Evolutionary conservation across 805 yeast genomes (phyloP).

Genomic region (Metschnikowia chrysomelidarum): DNA sequence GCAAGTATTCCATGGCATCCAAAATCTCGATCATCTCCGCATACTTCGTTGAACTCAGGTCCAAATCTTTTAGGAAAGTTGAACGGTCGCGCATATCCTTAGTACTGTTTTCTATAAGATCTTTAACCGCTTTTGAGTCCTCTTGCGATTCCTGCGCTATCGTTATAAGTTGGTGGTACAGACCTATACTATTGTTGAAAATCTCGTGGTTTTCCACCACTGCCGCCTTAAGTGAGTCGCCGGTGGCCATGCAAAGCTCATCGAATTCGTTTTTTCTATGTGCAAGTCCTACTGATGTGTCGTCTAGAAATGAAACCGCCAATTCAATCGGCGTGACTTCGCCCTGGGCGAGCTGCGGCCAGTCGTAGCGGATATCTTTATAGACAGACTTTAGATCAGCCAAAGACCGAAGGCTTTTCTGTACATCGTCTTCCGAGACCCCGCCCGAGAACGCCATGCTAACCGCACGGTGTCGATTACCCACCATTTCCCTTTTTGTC

Average conservation of each 20-base stretch:
- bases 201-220: conserved; percentile 82
- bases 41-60: conserved; percentile 58
- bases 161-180: conserved; percentile 69
- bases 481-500: conserved; percentile 14
- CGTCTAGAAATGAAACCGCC: conserved; percentile 80
- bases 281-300: conserved; percentile 88
- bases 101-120: conserved; percentile 48
- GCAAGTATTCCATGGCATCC: conserved; percentile 61
- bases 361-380: conserved; percentile 40
- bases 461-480: conserved; percentile 23
- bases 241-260: conserved; percentile 55
- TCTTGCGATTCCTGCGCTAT: conserved; percentile 65
- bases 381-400: conserved; percentile 35
- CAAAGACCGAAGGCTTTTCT: conserved; percentile 20
- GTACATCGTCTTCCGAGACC: conserved; percentile 19
- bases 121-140: conserved; percentile 47
- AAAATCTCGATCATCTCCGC: conserved; percentile 69
- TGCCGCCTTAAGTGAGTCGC: conserved; percentile 57
- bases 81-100: conserved; percentile 52
- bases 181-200: conserved; percentile 81
- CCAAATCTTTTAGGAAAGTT: conserved; percentile 60
- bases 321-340: conserved; percentile 77
- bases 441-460: conserved; percentile 25
- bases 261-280: conserved; percentile 66
- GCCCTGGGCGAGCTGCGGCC: conserved; percentile 43